These are phyloP conservation scores for Pleomassaria siparia DNA, from an alignment of 2,329 filamentous ascomycete species.

Conservation along the genomic window DNA sequence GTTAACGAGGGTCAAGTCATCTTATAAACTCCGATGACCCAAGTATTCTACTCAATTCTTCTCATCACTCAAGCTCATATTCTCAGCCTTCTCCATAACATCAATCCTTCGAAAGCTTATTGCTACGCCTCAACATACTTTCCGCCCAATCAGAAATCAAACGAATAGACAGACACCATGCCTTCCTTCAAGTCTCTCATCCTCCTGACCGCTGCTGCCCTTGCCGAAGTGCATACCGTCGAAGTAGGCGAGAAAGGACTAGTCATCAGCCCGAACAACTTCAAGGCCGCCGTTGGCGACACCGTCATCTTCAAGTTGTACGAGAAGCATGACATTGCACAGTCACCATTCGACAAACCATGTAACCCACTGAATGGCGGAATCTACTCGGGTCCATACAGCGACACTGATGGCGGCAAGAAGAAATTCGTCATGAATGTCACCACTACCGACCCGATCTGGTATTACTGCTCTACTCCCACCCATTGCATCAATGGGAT, in stretches of 20 bases:
- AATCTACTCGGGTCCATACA: conserved; percentile 25
- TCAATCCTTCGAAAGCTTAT: background rate
- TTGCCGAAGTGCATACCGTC: conserved; percentile 16
- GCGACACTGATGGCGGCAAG: conserved; percentile 18
- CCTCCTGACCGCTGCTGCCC: conserved; percentile 4
- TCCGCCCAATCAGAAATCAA: background rate
- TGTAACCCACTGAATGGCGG: conserved; percentile 13
- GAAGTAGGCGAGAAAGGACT: conserved; percentile 14
- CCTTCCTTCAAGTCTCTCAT: background rate
- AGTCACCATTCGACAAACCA: conserved; percentile 14
- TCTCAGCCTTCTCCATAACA: no score
- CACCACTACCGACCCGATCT: conserved; percentile 22
- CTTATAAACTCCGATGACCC: background rate
- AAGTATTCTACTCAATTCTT: background rate
- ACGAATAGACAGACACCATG: background rate
- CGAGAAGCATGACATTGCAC: conserved; percentile 15
- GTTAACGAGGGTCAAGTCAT: no score
- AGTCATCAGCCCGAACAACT: conserved; percentile 13
- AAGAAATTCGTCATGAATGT: conserved; percentile 29
- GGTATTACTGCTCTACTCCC: conserved; percentile 23
- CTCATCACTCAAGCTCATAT: background rate
- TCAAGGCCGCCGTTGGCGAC: conserved; percentile 17
- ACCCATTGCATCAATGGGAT: conserved; percentile 28
- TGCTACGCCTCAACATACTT: background rate
- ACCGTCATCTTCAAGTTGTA: conserved; percentile 19